Evolutionary conservation across 2,329 filamentous ascomycete genomes (phyloP), one percentile per base, ranked within the genome.

Genomic region (Fusarium xylarioides): DNA sequence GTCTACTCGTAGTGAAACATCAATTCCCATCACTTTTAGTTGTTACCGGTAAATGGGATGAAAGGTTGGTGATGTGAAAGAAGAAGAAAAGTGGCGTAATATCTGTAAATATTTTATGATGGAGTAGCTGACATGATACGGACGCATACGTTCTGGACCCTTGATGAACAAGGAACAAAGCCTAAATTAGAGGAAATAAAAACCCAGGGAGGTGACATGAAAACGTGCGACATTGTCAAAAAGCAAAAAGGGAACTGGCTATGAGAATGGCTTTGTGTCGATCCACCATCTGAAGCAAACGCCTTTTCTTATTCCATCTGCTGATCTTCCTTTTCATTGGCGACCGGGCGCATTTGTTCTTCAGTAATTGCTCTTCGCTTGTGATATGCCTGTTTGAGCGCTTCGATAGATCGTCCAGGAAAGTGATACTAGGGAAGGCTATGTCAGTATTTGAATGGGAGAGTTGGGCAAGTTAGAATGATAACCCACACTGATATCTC

Each of bases 201-300:
- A 35, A 15, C 6, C 6, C 3, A 19, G 28, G 2, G 7, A 5
- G 10, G 12, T 3, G 2, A 11, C 2, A 16, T 7, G 12, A 7
- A 15, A 35, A 15, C 6, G 4, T 9, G 14, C 7, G 14, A 16
- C 15, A n/a, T 16, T 11, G 3, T 37, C 26, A 9, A 37, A 12
- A 2, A 21, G 10, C 7, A 28, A 12, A 18, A 6, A 21, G 15
- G 7, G 5, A 21, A n/a, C 11, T 53, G 2, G 19, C 11, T 10
- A 54, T n/a, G 14, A 21, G 11, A 18, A 9, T 37, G 18, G 1
- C 11, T 28, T 35, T 18, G 10, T 21, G 14, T 53, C 12, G 14
- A 11, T 35, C 32, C 1, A 9, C 15, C 7, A 16, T 53, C 12
- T 21, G 10, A 35, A n/a, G 21, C 30, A 23, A 19, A 53, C 3